These are phyloP conservation scores for Dicorynia guianensis DNA, from an alignment of 306 rosid species.

Conservation along the genomic window DNA sequence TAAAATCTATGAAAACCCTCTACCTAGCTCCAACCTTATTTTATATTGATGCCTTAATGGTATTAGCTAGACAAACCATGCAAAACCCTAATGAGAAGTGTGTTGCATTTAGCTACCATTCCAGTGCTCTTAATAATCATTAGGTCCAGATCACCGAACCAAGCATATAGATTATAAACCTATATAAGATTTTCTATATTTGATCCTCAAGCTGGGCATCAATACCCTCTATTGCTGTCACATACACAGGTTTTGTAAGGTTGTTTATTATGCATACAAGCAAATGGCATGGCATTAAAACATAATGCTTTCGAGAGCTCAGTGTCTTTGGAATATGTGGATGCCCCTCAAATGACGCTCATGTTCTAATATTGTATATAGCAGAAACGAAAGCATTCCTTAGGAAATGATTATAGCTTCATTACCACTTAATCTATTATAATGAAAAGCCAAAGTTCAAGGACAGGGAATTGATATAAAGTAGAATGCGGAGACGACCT, in stretches of 20 bases:
- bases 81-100: slow-evolving; percentile 16
- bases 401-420: slow-evolving; percentile 51
- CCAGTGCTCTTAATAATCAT: slow-evolving; percentile 6
- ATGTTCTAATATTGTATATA: slow-evolving; percentile 40
- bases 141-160: slow-evolving; percentile 7
- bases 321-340: slow-evolving; percentile 39
- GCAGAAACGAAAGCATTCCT: slow-evolving; percentile 47
- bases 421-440: slow-evolving; percentile 36
- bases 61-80: background rate
- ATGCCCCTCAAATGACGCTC: slow-evolving; percentile 44
- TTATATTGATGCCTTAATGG: background rate
- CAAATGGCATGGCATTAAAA: background rate
- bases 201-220: slow-evolving; percentile 28
- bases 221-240: slow-evolving; percentile 26
- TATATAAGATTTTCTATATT: slow-evolving; percentile 28
- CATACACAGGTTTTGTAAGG: slow-evolving; percentile 29
- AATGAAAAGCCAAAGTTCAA: slow-evolving; percentile 64
- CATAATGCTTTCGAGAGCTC: slow-evolving; percentile 29
- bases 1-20: too few relatives aligned
- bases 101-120: background rate
- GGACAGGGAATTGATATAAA: slow-evolving; percentile 47
- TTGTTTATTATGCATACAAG: slow-evolving; percentile 40
- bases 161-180: slow-evolving; percentile 12
- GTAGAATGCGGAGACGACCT: slow-evolving; percentile 42
- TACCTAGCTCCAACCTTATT: too few relatives aligned